Base-by-base conservation (phyloP, 495 filamentous ascomycete genomes). In the Xylaria sp. region DNA sequence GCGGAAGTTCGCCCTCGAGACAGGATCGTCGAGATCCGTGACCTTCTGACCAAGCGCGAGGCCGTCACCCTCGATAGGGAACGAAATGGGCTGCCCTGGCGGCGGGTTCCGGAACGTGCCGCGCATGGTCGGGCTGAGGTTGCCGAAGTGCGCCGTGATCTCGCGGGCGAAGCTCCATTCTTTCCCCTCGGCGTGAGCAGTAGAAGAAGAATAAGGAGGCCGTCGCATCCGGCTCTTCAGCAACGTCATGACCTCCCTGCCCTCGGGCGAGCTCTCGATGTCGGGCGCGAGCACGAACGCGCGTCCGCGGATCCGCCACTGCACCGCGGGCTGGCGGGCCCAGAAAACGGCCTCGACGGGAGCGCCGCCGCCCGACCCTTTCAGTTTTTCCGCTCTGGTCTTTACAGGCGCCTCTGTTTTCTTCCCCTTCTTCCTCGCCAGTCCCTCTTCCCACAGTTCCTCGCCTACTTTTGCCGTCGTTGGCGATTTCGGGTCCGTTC, bases 121-220 rank as follows among this genome's bases (percentile, higher is more conserved):
- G 75, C 92, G 82, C 88, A 94, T 91, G 7, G 85, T 79, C 17
- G 95, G 95, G 33, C 86, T 89, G 76, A 94, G 81, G 78, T 97
- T 97, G 17, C 92, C 94, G 86, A 97, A 98, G 82, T 95, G 93
- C 72, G 87, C 90, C 70, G 90, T 92, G 52, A 98, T 80, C 80
- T 97, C 93, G 72, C 84, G 91, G 44, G 82, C 83, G 89, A 92
- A 97, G 17, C 83, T 88, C 90, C 90, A 93, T 7, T 73, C 77
- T 5, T 61, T 76, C 11, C 73, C 71, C 40, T 75, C 76, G 67
- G 63, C 75, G 72, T 80, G 82, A 52, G 76, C 82, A 78, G 61
- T 83, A 1, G 24, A 17, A 29, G 46, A 12, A n/a, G 67, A 19
- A 40, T 12, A 24, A 4, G 50, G n/a, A 0, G 35, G 31, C 43